These are phyloP conservation scores for Nitzschia putrida DNA, from an alignment of 108 stramenopile species.

Conservation along the genomic window DNA sequence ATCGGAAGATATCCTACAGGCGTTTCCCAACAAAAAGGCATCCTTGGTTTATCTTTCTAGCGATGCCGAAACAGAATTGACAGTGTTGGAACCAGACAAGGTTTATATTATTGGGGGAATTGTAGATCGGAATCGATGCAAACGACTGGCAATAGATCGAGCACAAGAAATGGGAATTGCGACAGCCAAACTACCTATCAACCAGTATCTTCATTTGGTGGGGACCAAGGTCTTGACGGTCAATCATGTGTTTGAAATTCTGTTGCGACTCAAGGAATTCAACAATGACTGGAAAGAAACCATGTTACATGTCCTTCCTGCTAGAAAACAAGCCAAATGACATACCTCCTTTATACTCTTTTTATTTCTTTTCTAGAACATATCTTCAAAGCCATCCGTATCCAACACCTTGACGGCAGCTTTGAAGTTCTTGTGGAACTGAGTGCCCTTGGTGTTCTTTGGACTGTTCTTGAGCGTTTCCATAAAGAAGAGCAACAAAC, in stretches of 20 bases:
- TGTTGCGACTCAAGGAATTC: slow-evolving; percentile 63
- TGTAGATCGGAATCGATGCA: slow-evolving; percentile 82
- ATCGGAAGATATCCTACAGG: slow-evolving; percentile 46
- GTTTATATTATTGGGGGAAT: slow-evolving; percentile 87
- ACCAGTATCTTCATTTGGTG: slow-evolving; percentile 55
- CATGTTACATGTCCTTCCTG: slow-evolving; percentile 63
- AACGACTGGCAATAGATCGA: slow-evolving; percentile 57
- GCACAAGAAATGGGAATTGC: slow-evolving; percentile 64
- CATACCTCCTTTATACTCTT: no score
- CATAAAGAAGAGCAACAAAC: slow-evolving; percentile 76
- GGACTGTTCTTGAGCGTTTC: slow-evolving; percentile 81
- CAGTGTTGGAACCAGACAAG: slow-evolving; percentile 57
- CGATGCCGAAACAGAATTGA: slow-evolving; percentile 67
- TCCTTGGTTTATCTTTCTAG: slow-evolving; percentile 78
- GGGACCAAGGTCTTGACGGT: slow-evolving; percentile 71
- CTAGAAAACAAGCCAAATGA: slow-evolving; percentile 64
- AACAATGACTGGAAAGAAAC: slow-evolving; percentile 73
- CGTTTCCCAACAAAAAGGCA: slow-evolving; percentile 40
- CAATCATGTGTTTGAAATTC: slow-evolving; percentile 87
- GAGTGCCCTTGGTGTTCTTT: slow-evolving; percentile 75
- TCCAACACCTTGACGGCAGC: slow-evolving; percentile 77
- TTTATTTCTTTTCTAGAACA: slow-evolving; percentile 13
- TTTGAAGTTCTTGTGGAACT: slow-evolving; percentile 72
- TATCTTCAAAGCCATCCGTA: slow-evolving; percentile 38
- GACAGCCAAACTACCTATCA: slow-evolving; percentile 74